phyloP scores from a whole-genome alignment of 1,139 yeast species.

The Pichia norvegensis region DNA sequence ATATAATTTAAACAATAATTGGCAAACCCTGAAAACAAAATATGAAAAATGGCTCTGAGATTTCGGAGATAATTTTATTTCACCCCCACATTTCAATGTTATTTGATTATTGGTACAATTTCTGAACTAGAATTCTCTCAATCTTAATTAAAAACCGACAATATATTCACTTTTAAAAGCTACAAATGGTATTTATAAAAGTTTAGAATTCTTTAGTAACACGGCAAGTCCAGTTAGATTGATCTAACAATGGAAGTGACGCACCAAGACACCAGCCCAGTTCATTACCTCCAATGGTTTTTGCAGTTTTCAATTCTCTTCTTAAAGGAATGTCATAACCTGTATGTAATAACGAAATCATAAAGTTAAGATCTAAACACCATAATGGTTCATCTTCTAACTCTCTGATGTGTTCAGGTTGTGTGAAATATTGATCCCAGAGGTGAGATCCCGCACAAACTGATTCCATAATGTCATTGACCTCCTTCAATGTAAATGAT shows the following conservation, averaged over 20 bases:
- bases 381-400: conserved; percentile 78
- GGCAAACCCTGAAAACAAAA: background rate
- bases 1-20: too few relatives aligned
- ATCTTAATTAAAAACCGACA: too few relatives aligned
- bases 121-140: too few relatives aligned
- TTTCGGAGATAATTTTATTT: background rate
- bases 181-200: background rate
- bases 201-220: conserved; percentile 25
- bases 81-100: background rate
- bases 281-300: conserved; percentile 80
- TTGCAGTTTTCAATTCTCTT: conserved; percentile 87
- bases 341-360: conserved; percentile 80
- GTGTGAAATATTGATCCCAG: conserved; percentile 40
- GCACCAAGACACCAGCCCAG: conserved; percentile 99
- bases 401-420: conserved; percentile 36
- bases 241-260: conserved; percentile 77
- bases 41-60: background rate
- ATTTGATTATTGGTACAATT: background rate
- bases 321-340: conserved; percentile 91
- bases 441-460: conserved; percentile 78
- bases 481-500: conserved; percentile 77
- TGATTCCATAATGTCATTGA: conserved; percentile 68
- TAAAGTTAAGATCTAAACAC: conserved; percentile 89
- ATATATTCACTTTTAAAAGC: background rate
- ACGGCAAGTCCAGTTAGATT: conserved; percentile 68